phyloP scores from a whole-genome alignment of 257 asterid genomes.

The Forsythia suspensa region DNA sequence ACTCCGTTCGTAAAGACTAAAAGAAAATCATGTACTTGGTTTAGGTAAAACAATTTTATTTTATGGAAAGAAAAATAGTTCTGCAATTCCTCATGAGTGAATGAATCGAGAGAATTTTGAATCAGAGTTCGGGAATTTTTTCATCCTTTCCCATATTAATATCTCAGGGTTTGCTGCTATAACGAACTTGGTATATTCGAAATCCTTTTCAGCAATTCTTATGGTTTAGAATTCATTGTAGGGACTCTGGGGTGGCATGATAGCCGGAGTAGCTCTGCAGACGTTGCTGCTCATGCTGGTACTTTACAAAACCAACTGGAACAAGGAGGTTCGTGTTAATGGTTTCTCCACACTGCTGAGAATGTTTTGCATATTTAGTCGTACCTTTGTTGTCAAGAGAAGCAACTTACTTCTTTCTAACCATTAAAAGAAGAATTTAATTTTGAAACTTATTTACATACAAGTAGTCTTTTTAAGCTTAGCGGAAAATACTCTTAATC shows the following conservation, averaged over 20 bases:
- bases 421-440: too few relatives aligned
- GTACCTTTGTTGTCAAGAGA: too few relatives aligned
- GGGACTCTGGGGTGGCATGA: constrained; percentile 4
- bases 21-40: background rate
- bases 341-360: background rate
- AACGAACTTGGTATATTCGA: too few relatives aligned
- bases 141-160: background rate
- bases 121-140: background rate
- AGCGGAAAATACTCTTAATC: too few relatives aligned
- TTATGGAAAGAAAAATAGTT: too few relatives aligned
- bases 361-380: too few relatives aligned
- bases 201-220: background rate
- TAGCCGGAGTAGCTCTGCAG: constrained; percentile 10
- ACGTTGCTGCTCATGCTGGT: constrained; percentile 6
- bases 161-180: background rate
- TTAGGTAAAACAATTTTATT: too few relatives aligned
- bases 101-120: background rate
- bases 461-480: too few relatives aligned
- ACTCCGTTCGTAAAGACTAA: background rate
- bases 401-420: too few relatives aligned
- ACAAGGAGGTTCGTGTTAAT: constrained; percentile 17
- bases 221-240: background rate
- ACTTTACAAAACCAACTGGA: constrained; percentile 11
- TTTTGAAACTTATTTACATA: too few relatives aligned
- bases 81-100: background rate